Evolutionary conservation across 768 basidiomycete genomes (phyloP).

Genomic region (Tylopilus sp.): DNA sequence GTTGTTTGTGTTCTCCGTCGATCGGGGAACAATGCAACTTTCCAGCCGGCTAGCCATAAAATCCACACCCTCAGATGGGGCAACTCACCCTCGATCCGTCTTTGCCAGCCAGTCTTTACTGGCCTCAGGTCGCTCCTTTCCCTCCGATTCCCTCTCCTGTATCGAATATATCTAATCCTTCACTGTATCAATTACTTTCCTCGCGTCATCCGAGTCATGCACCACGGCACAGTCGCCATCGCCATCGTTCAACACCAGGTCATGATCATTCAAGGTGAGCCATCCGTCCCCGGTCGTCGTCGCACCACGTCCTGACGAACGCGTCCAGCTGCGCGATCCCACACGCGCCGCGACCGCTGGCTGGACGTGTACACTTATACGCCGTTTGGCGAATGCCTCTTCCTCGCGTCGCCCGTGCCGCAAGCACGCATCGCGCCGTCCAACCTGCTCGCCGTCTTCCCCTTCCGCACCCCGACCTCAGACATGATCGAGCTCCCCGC

Average conservation of each 20-base stretch:
- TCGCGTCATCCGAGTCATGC: conserved; percentile 38
- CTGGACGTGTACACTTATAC: conserved; percentile 64
- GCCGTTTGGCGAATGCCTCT: conserved; percentile 63
- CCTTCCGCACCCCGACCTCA: conserved; percentile 29
- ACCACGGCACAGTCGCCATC: conserved; percentile 60
- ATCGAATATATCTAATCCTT: conserved; percentile 12
- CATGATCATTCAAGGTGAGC: conserved; percentile 62
- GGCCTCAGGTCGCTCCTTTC: conserved; percentile 5
- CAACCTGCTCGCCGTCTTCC: conserved; percentile 58
- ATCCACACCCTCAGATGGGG: not conserved
- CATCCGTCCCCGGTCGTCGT: not conserved
- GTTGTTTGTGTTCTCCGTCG: conserved; percentile 13
- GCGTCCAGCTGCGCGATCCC: conserved; percentile 50
- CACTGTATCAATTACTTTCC: conserved; percentile 15
- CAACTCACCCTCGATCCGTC: not conserved
- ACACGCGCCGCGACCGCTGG: conserved; percentile 52
- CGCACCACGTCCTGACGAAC: conserved; percentile 3
- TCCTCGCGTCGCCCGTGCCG: conserved; percentile 58
- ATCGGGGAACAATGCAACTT: conserved; percentile 17
- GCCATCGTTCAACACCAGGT: conserved; percentile 68
- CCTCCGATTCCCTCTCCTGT: conserved; percentile 8
- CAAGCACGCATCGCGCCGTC: conserved; percentile 58
- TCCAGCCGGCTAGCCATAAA: conserved; percentile 20
- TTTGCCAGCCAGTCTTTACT: not conserved
- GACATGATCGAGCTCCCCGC: conserved; percentile 67